Evolutionary conservation across 2,329 filamentous ascomycete genomes (phyloP), one percentile per base, ranked within the genome.

Genomic region (Basipetospora chlamydospora): DNA sequence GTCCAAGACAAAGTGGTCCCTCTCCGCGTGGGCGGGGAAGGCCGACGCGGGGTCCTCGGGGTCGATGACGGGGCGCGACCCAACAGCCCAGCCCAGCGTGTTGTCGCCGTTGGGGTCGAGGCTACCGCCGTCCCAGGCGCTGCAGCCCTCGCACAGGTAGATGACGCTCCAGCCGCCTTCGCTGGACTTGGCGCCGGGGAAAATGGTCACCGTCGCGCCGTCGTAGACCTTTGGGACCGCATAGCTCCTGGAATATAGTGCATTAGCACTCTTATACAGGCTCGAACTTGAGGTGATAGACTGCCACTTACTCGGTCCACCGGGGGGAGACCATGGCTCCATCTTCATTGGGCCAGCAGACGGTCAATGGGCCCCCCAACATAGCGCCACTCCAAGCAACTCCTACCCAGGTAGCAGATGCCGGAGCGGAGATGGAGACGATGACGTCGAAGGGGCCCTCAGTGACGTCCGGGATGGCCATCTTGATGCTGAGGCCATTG

Each of bases 321-420:
- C 32, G 21, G 9, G 36, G 28, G 2, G 32, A 9, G 9, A 23
- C 36, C 8, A 30, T 35, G 9, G 30, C 32, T 9, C 20, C 15
- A 11, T 25, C 15, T 5, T 39, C 35, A 15, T 35, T 31, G 6
- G 33, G 30, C 43, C 43, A 45, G 3, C n/a, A 36, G 6, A 42
- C 38, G 2, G 39, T 43, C 26, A 46, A 18, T 2, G 44, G 44
- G 7, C 39, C 41, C 18, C 29, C 28, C 1, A 28, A 26, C 44
- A 45, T 46, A 10, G 20, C 35, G 6, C 43, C 43, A n/a, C 42
- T 43, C 44, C 44, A 46, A 7, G 43, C 41, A 4, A 46, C 37
- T 1, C 42, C 44, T 2, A 38, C 39, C 44, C 44, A 46, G 26
- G 38, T 42, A 10, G 42, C 41, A 4, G 34, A 34, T 4, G 16